Evolutionary conservation across 1,284 basidiomycete genomes (phyloP), one percentile per base, ranked within the genome.

Genomic region (Abortiporus biennis): DNA sequence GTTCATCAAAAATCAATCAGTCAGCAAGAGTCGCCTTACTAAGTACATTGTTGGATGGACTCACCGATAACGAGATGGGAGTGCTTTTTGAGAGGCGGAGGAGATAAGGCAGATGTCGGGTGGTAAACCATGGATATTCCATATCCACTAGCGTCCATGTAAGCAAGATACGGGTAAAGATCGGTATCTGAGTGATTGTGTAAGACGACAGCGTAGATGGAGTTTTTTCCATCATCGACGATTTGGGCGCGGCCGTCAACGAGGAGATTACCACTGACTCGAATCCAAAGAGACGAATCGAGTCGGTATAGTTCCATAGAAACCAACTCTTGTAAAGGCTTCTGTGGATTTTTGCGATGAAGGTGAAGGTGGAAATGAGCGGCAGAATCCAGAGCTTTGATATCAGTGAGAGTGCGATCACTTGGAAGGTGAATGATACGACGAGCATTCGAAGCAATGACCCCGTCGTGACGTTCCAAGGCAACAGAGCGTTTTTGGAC

Each of bases 291-390:
- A 21, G 52, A 50, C 13, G 56, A 51, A 45, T 72, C 63, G 21
- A 70, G 46, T 19, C 58, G 57, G 50, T 59, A 66, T 19, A 72
- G 57, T 41, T 65, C 64, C 54, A 72, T 58, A 17, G 53, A 57
- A 21, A 71, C 57, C 20, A 59, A 47, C 34, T 57, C 56, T 31
- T 58, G 55, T 35, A 69, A 57, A 0, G 67, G 68, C 15, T 54
- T 58, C 22, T 58, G 48, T 1, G 66, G 62, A 24, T 74, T 71
- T 35, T 55, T 64, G 38, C 66, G 62, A 46, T 68, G 62, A 31
- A 73, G 66, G 47, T 71, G 70, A 50, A 67, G 61, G 31, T 71
- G 66, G 50, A 70, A 73, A 35, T 62, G 66, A 11, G 70, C 69
- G 6, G 71, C 69, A 24, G 63, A 64, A 37, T 68, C 62, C 17